Evolutionary conservation across 192 early-diverging fungal species (phyloP).

Genomic region (Rhizophagus sp.): DNA sequence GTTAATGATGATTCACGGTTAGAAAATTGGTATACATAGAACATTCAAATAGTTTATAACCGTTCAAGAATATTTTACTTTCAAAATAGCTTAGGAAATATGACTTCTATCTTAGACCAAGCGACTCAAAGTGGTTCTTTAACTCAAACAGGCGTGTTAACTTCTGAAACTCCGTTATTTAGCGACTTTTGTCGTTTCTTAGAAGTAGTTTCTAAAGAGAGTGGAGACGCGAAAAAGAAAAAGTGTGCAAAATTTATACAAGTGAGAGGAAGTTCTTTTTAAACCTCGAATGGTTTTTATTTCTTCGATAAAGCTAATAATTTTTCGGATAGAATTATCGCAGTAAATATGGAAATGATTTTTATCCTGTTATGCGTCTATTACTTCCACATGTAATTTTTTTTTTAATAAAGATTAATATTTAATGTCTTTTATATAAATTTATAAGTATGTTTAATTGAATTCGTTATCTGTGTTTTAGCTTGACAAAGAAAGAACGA

Average conservation of each 20-base stretch:
- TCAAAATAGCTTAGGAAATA: background rate
- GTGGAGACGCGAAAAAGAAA: constrained; percentile 11
- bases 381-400: constrained; percentile 40
- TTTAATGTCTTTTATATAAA: background rate
- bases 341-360: background rate
- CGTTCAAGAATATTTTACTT: too few species aligned
- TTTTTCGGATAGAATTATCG: constrained; percentile 6
- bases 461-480: constrained; percentile 9
- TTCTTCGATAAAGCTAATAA: too few species aligned
- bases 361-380: constrained; percentile 39
- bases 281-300: background rate
- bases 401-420: background rate
- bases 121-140: background rate
- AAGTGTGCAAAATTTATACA: background rate
- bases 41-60: too few species aligned
- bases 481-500: constrained; percentile 57
- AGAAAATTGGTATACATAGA: too few species aligned
- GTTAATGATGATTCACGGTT: too few species aligned
- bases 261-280: background rate
- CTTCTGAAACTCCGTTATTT: background rate
- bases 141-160: background rate
- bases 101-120: background rate
- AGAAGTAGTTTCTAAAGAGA: constrained; percentile 1
- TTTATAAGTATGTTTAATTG: background rate
- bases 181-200: constrained; percentile 17